A percentile compares a stretch with the other conserved stretches of the same genome.
phyloP scores from a whole-genome alignment of 352 stramenopile genomes.

The Pythium phragmitis region DNA sequence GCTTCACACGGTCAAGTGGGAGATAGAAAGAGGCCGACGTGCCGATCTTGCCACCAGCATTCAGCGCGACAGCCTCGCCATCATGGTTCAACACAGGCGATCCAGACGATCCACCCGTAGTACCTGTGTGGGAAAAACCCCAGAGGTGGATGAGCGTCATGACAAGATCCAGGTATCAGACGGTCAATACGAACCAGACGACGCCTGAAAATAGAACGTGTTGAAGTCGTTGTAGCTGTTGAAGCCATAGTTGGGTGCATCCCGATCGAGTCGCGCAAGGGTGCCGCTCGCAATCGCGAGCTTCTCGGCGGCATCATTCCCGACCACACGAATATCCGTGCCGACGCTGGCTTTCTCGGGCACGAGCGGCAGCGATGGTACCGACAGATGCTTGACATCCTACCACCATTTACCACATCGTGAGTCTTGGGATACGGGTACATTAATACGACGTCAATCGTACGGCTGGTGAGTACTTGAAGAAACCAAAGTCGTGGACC shows the following conservation, averaged over 20 bases:
- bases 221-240: slow-evolving; percentile 94
- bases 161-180: too few relatives aligned
- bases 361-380: slow-evolving; percentile 73
- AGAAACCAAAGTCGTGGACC: slow-evolving; percentile 93
- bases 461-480: slow-evolving; percentile 86
- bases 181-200: slow-evolving; percentile 40
- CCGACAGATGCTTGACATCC: slow-evolving; percentile 84
- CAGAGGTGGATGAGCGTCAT: neutral
- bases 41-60: slow-evolving; percentile 87
- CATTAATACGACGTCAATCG: neutral
- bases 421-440: neutral
- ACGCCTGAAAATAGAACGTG: slow-evolving; percentile 93
- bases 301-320: slow-evolving; percentile 93
- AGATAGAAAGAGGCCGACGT: slow-evolving; percentile 91
- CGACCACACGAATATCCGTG: slow-evolving; percentile 91
- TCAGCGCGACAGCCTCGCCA: slow-evolving; percentile 89
- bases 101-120: slow-evolving; percentile 85
- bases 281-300: slow-evolving; percentile 90
- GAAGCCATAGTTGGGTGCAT: slow-evolving; percentile 86
- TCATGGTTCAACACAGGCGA: slow-evolving; percentile 88
- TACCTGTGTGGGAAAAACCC: slow-evolving; percentile 29
- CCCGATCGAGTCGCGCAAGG: slow-evolving; percentile 89
- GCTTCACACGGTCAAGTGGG: slow-evolving; percentile 85
- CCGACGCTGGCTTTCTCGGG: slow-evolving; percentile 88
- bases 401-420: slow-evolving; percentile 18